These are phyloP conservation scores for Rhodotorula kratochvilovae DNA, from an alignment of 768 basidiomycete species.

Conservation along the genomic window DNA sequence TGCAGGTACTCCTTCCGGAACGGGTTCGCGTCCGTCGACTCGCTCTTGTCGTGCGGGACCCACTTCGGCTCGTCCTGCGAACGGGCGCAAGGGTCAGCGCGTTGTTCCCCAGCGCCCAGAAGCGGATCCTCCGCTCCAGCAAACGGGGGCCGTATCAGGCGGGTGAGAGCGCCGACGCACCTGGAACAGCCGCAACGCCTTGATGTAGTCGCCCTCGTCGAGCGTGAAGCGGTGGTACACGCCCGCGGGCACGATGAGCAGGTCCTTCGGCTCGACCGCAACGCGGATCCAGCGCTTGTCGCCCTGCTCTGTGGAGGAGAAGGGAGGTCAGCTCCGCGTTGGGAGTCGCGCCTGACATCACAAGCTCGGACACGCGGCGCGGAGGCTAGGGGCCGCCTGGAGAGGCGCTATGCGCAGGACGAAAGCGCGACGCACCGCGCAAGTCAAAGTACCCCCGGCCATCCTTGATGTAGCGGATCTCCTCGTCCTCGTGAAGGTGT, in stretches of 20 bases:
- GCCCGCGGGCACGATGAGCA: slow-evolving; percentile 79
- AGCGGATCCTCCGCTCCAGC: background rate
- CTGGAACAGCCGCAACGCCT: slow-evolving; percentile 79
- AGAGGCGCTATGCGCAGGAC: no score
- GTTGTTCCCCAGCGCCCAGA: background rate
- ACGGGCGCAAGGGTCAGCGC: background rate
- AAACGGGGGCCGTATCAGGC: background rate
- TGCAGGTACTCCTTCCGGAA: slow-evolving; percentile 58
- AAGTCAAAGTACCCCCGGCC: slow-evolving; percentile 94
- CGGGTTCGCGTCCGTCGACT: slow-evolving; percentile 61
- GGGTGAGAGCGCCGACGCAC: slow-evolving; percentile 47
- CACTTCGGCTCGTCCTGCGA: slow-evolving; percentile 84
- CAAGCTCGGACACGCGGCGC: no score
- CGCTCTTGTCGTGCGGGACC: slow-evolving; percentile 66
- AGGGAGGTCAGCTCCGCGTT: background rate
- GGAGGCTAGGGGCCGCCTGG: no score
- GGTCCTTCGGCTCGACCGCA: slow-evolving; percentile 68
- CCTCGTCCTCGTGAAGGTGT: slow-evolving; percentile 94
- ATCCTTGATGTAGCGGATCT: slow-evolving; percentile 78
- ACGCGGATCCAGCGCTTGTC: slow-evolving; percentile 77
- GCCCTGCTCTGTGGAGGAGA: slow-evolving; percentile 54
- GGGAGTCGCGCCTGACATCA: no score
- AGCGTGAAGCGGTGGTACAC: slow-evolving; percentile 95
- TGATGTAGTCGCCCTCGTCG: slow-evolving; percentile 67
- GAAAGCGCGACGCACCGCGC: slow-evolving; percentile 54